Base-by-base conservation (phyloP, 2,329 filamentous ascomycete species). In the Exophiala dermatitidis region DNA sequence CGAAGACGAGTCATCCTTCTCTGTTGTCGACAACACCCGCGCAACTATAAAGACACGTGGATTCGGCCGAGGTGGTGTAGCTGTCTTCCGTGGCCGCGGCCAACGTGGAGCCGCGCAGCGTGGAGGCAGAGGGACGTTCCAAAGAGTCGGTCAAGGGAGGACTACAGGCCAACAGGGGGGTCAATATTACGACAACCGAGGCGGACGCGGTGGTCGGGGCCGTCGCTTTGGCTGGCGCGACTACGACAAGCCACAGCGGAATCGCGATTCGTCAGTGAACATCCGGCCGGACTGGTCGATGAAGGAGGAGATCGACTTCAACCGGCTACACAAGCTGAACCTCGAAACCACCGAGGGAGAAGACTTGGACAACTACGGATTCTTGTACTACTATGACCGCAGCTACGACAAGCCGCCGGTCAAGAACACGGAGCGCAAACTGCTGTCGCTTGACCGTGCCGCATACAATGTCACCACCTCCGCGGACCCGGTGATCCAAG, bases 401-500 rank as follows among this genome's bases (percentile, higher is more conserved):
- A 83, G 84, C 56, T 96, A 87, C 77, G 93, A 98, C 76, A 95
- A 95, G 80, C 82, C 85, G 63, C 86, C 90, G 28, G 89, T 94
- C 68, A 94, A 94, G 79, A 84, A 84, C 54, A 81, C 86, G 31
- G 88, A 96, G 79, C 85, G 85, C 71, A 93, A 89, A 74, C 52
- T 64, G 8, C 30, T 60, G 29, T 83, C 90, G 52, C 79, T 97
- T 63, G 93, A 98, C 71, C 88, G 93, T 60, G 91, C 93, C 54
- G 89, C 90, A 59, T 98, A 97, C 81, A 98, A 97, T 68, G 91
- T 97, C 68, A 95, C 91, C 52, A 97, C 93, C 7, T 94, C 91
- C 28, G 89, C 87, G 63, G 93, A 98, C 70, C 93, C 93, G 44
- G 82, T 98, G 65, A 95, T 98, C 69, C 91, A 97, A 76, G 91